Conservation (phyloP, 179 eudicot species). For the Carnegiea gigantea region DNA sequence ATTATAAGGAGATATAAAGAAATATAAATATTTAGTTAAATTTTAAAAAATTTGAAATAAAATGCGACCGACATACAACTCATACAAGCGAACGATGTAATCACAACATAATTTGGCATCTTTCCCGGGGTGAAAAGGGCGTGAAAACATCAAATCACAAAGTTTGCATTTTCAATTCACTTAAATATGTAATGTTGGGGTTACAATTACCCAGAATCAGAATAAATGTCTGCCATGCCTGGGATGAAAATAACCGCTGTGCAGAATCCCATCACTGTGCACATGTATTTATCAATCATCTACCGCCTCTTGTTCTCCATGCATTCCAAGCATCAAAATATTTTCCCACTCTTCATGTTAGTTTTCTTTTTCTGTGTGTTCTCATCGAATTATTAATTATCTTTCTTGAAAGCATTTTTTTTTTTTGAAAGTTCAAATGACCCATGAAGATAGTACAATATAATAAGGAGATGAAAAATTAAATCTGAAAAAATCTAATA, state of each 20-base stretch:
- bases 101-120: not conserved
- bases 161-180: not conserved
- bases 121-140: not conserved
- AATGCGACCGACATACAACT: no score
- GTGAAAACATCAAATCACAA: not conserved
- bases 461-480: no score
- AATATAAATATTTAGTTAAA: no score
- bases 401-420: no score
- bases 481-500: no score
- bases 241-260: constrained; percentile 4
- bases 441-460: no score
- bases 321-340: constrained; percentile 21
- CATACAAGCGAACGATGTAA: no score
- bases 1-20: no score
- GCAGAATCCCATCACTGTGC: constrained; percentile 17
- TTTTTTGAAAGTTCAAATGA: no score
- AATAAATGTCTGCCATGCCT: constrained; percentile 1
- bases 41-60: no score
- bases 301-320: constrained; percentile 25
- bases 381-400: constrained; percentile 7
- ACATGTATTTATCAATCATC: constrained; percentile 10
- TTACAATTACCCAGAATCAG: constrained; percentile 2
- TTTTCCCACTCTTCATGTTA: constrained; percentile 20
- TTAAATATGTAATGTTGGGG: not conserved
- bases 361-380: constrained; percentile 13